Evolutionary conservation across 2,329 filamentous ascomycete species (phyloP), one percentile per base, ranked within the genome.

Genomic region (Aspergillus japonicus): DNA sequence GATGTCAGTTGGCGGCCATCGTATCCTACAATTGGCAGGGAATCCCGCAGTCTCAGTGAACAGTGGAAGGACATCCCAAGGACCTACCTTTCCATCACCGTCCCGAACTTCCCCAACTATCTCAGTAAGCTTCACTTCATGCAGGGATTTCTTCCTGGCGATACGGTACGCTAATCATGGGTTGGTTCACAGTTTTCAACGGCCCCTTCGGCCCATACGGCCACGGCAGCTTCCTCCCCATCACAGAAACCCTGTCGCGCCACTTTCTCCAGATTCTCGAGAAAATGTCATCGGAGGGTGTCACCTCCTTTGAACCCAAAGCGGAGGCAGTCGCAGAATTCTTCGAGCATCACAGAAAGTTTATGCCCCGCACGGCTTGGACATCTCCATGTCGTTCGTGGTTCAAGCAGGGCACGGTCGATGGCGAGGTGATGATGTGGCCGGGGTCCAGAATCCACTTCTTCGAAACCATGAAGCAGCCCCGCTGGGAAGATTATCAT

Each of bases 81-180:
- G 33, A 75, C 74, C 11, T 83, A 83, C 68, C 66, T 82, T 7
- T 79, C 78, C 11, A 62, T 82, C 11, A 76, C 77, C 0, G 78
- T 77, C 8, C 73, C 77, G 0, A 72, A 76, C 2, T 81, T 81
- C 64, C 81, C 81, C 11, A 82, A 82, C 62, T 82, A 75, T 59
- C 76, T 73, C 56, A 73, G 26, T 26, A 26, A 26, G 26, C 7
- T 2, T 8, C 26, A 7, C 1, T 1, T 26, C 26, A 26, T 7
- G 2, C 8, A 8, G 7, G 8, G 8, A 2, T 2, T 26, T 8
- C 8, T 2, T 26, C 6, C 7, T 2, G 26, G 26, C 7, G 26
- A 26, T 8, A 26, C 26, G 8, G 26, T 2, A 7, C 26, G 26
- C 26, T 26, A 26, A 26, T 8, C 26, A 26, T 26, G 26, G 70